A percentile compares a stretch with the other conserved stretches of the same genome.
Evolutionary conservation across 768 basidiomycete species (phyloP).

Genomic region (Mycena venus): DNA sequence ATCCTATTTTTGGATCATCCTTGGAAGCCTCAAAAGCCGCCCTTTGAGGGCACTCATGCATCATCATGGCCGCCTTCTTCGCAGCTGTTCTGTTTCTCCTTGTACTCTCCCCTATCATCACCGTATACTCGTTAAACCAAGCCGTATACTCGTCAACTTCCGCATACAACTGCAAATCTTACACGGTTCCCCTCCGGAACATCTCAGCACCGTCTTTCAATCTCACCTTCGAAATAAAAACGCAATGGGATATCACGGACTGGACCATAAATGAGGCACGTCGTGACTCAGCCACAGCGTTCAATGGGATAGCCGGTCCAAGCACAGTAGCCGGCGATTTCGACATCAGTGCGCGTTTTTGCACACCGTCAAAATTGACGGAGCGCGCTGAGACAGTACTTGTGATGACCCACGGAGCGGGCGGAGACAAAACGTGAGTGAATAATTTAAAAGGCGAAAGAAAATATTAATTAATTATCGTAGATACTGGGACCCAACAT

Average conservation of each 20-base stretch:
- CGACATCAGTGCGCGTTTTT: constrained; percentile 25
- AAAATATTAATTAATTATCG: background rate
- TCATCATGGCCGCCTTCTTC: background rate
- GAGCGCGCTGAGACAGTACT: constrained; percentile 6
- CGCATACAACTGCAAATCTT: constrained; percentile 10
- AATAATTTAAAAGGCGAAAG: background rate
- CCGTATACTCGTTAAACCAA: no score
- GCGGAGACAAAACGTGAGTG: constrained; percentile 20
- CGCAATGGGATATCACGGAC: constrained; percentile 22
- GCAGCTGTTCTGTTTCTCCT: background rate
- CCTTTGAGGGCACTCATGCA: background rate
- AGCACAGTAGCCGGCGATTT: constrained; percentile 4
- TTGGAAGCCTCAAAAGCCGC: background rate
- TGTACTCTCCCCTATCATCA: background rate
- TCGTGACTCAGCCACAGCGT: constrained; percentile 22
- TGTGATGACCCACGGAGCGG: constrained; percentile 25
- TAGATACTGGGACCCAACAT: constrained; percentile 27
- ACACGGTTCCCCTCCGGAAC: constrained; percentile 21
- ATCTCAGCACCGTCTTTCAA: constrained; percentile 17
- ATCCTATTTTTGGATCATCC: background rate
- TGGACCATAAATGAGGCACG: constrained; percentile 27
- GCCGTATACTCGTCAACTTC: background rate
- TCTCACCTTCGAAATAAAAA: constrained; percentile 17
- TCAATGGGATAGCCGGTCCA: constrained; percentile 19
- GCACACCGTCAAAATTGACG: background rate